phyloP scores from a whole-genome alignment of 2,329 filamentous ascomycete species.

The Fusarium graminum region DNA sequence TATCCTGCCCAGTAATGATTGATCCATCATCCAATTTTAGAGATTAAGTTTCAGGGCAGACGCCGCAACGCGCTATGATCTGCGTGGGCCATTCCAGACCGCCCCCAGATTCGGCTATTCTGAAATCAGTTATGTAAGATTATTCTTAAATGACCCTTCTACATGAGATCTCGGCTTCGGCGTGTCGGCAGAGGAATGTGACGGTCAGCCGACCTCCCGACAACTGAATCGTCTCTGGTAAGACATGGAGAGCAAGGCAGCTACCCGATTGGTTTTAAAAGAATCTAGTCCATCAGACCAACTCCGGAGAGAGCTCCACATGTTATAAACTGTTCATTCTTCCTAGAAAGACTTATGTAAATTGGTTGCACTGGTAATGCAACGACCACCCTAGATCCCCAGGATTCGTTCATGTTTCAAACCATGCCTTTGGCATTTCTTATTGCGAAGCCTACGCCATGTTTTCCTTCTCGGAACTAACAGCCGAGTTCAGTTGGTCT shows the following conservation, averaged over 20 bases:
- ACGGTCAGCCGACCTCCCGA: constrained; percentile 20
- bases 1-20: constrained; percentile 5
- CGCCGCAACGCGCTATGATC: constrained; percentile 16
- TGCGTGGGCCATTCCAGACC: constrained; percentile 19
- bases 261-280: not conserved
- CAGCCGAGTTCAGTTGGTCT: too few species aligned
- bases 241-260: not conserved
- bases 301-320: not conserved
- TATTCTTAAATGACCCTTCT: not conserved
- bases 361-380: too few species aligned
- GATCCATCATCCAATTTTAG: constrained; percentile 18
- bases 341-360: not conserved
- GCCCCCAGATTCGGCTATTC: not conserved
- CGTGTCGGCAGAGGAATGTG: not conserved
- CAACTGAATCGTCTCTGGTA: not conserved
- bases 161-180: not conserved
- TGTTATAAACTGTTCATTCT: not conserved
- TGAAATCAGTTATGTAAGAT: not conserved
- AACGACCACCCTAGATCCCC: too few species aligned
- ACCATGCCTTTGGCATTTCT: too few species aligned
- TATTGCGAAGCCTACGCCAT: too few species aligned
- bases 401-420: too few species aligned
- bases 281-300: too few species aligned
- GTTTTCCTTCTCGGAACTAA: too few species aligned
- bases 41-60: constrained; percentile 12